Evolutionary conservation across 805 yeast genomes (phyloP), one percentile per base, ranked within the genome.

Genomic region (Monosporozyma unispora): DNA sequence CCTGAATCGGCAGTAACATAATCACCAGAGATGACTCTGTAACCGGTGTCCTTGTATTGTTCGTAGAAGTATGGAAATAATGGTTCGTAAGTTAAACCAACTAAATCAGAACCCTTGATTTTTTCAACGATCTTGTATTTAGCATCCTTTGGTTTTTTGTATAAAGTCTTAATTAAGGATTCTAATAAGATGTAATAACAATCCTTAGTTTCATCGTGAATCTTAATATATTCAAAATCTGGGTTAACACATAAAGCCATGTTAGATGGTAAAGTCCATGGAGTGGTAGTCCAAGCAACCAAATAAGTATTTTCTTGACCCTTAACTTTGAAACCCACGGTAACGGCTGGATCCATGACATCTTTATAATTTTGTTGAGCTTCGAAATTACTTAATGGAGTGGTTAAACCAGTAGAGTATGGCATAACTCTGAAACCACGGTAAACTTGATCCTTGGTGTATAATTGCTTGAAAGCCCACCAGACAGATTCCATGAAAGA

Each of bases 281-380:
- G 99, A 23, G 99, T 93, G 52, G 99, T 93, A 43, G 99, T 93
- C 99, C 99, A 93, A 9, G 98, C 98, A 38, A 93, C 90, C 57
- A 93, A 74, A 56, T 78, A 74, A 48, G 96, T 87, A 61, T 84
- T 80, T 55, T 87, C 89, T 62, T 90, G 95, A 54, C 80, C 86
- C 29, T 77, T 72, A 50, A 87, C 73, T 54, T 87, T 86, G 77
- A 93, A 95, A 25, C 88, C 95, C 58, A 93, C 71, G 52, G 96
- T 89, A 46, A 95, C 90, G 10, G 96, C 96, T 9, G 99, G 99
- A 69, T 93, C 99, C 54, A 81, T 78, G 46, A 93, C 98, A 52
- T 93, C 98, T 74, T 93, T 93, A 76, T 93, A 93, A 69, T 93
- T 93, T 69, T 89, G 95, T 70, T 90, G 98, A 54, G 99, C 98